Percentiles rank a stretch among this genome's conserved stretches.
Evolutionary conservation across 768 basidiomycete genomes (phyloP).

Genomic region (Royoungia palumana): DNA sequence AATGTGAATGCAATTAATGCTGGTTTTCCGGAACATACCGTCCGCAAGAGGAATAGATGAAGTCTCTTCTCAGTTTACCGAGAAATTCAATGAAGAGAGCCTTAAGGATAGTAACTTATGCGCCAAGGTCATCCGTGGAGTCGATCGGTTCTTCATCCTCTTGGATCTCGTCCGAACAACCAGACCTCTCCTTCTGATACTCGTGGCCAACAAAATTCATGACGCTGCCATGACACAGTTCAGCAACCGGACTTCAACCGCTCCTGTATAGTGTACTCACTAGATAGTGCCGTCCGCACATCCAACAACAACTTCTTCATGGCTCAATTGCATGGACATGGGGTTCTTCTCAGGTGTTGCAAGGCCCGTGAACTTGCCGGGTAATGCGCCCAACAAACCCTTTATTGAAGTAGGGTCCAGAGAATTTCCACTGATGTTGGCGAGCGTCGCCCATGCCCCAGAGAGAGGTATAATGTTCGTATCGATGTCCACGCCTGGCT

Average conservation of each 20-base stretch:
- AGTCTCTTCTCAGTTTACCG: too few species aligned
- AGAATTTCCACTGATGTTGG: constrained; percentile 36
- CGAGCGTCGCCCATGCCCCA: constrained; percentile 75
- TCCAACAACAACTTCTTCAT: constrained; percentile 88
- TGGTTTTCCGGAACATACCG: constrained; percentile 3
- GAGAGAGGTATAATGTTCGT: constrained; percentile 60
- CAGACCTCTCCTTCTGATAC: constrained; percentile 38
- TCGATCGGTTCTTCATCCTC: constrained; percentile 13
- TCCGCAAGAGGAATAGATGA: too few species aligned
- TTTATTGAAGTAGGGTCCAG: constrained; percentile 37
- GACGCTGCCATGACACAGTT: constrained; percentile 35
- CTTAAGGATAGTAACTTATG: constrained; percentile 1
- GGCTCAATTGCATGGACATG: constrained; percentile 90
- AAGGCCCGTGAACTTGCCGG: constrained; percentile 69
- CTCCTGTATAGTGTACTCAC: constrained; percentile 42
- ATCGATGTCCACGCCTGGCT: constrained; percentile 56
- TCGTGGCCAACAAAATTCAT: constrained; percentile 62
- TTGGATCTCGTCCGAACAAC: neutral
- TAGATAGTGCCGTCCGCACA: constrained; percentile 92
- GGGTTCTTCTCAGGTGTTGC: constrained; percentile 91
- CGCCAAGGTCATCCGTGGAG: constrained; percentile 14
- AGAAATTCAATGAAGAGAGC: neutral
- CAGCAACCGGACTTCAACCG: constrained; percentile 8
- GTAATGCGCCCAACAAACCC: constrained; percentile 61
- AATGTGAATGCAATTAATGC: neutral